Percentiles rank a stretch among this genome's conserved stretches.
phyloP scores from a whole-genome alignment of 2,329 filamentous ascomycete species.

The Neopestalotiopsis clavispora region DNA sequence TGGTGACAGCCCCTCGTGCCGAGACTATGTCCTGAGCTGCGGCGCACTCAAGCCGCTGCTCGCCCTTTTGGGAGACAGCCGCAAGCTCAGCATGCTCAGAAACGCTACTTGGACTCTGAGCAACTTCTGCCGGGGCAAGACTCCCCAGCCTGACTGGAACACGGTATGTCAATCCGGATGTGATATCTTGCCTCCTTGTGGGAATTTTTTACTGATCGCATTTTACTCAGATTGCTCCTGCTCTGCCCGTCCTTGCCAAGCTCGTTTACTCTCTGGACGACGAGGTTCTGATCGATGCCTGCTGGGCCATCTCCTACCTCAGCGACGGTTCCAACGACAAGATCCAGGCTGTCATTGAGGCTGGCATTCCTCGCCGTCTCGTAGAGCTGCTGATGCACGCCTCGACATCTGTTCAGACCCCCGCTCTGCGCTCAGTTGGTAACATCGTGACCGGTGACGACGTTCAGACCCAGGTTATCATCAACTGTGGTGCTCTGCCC shows the following conservation, averaged over 20 bases:
- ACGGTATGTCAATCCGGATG: conserved; percentile 67
- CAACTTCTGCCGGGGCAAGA: conserved; percentile 99
- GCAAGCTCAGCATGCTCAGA: conserved; percentile 98
- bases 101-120: conserved; percentile 99
- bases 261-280: conserved; percentile 98
- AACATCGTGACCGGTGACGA: conserved; percentile 99
- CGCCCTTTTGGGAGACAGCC: conserved; percentile 90
- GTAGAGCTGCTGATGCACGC: conserved; percentile 98
- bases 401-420: conserved; percentile 97
- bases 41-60: conserved; percentile 91
- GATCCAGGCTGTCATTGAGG: conserved; percentile 98
- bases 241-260: conserved; percentile 93
- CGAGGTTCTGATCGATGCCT: conserved; percentile 97
- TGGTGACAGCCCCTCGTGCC: conserved; percentile 95
- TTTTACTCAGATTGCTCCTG: conserved; percentile 78
- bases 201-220: conserved; percentile 5
- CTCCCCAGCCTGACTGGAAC: conserved; percentile 96
- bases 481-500: conserved; percentile 93
- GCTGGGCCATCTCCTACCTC: conserved; percentile 99
- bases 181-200: background rate
- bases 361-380: conserved; percentile 92
- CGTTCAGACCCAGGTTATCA: conserved; percentile 98
- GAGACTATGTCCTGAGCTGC: conserved; percentile 92
- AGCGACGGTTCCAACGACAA: conserved; percentile 99
- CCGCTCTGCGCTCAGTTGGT: conserved; percentile 93